Conservation (phyloP, 495 filamentous ascomycete genomes). For the Elasticomyces elasticus region DNA sequence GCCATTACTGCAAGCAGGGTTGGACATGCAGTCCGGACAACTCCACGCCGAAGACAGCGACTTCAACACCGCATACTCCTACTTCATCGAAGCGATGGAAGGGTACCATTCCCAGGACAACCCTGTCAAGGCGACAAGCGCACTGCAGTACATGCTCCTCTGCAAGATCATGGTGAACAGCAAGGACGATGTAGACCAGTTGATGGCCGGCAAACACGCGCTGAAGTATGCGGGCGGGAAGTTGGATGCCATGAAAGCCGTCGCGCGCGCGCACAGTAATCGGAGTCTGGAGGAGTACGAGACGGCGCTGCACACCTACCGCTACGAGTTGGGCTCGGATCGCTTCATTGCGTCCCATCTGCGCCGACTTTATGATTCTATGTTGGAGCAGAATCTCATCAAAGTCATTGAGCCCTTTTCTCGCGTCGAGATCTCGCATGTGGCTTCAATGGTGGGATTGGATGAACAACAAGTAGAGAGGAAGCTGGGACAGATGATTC, state of each 20-base stretch:
- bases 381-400: conserved; percentile 97
- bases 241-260: conserved; percentile 97
- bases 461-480: conserved; percentile 95
- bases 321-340: conserved; percentile 84
- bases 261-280: conserved; percentile 88
- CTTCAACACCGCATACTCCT: conserved; percentile 95
- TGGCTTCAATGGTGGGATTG: conserved; percentile 91
- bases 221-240: conserved; percentile 89
- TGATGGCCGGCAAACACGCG: conserved; percentile 90
- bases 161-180: conserved; percentile 99
- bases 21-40: conserved; percentile 99
- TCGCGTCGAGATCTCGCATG: conserved; percentile 89
- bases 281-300: conserved; percentile 95
- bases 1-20: conserved; percentile 82
- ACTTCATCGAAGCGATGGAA: conserved; percentile 98
- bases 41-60: conserved; percentile 97
- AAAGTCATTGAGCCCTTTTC: conserved; percentile 99
- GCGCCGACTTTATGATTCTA: conserved; percentile 87
- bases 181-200: conserved; percentile 83
- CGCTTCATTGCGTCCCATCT: conserved; percentile 92
- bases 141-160: conserved; percentile 97
- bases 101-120: conserved; percentile 93
- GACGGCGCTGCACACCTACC: conserved; percentile 75
- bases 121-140: conserved; percentile 69
- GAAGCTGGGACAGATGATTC: conserved; percentile 97